phyloP scores from a whole-genome alignment of 305 asterid species.

The Fraxinus xanthoxyloides region DNA sequence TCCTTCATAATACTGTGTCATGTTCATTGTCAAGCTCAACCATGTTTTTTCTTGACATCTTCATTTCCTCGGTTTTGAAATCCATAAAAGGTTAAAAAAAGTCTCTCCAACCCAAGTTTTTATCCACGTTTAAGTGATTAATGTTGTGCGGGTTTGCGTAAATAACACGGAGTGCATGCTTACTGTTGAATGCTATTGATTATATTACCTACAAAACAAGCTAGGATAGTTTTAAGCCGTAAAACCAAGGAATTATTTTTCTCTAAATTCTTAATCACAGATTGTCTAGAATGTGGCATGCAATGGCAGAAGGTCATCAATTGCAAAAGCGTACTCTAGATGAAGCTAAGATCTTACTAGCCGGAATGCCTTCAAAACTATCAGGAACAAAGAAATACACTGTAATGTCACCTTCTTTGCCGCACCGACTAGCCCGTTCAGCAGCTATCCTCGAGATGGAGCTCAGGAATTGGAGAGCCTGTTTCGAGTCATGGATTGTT shows the following conservation, averaged over 20 bases:
- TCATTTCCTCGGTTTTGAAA: neutral
- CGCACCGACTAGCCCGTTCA: slow-evolving; percentile 72
- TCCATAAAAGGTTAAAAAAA: neutral
- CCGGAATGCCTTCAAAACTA: slow-evolving; percentile 66
- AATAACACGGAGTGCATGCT: neutral
- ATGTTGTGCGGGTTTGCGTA: neutral
- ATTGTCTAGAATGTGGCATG: slow-evolving; percentile 88
- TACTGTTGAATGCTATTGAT: neutral
- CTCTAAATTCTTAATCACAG: slow-evolving; percentile 33
- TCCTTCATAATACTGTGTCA: neutral
- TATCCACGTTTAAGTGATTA: neutral
- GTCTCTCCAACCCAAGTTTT: neutral
- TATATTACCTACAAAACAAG: neutral
- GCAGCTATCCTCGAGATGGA: slow-evolving; percentile 83
- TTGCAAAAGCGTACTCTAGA: slow-evolving; percentile 77
- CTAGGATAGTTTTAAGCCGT: neutral
- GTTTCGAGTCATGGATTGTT: slow-evolving; percentile 73
- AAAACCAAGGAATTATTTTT: neutral
- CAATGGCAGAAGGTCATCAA: slow-evolving; percentile 93
- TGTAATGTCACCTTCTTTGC: slow-evolving; percentile 68
- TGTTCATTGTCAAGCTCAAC: neutral
- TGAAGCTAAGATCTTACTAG: slow-evolving; percentile 89
- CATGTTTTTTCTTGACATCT: neutral
- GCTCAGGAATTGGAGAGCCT: slow-evolving; percentile 82
- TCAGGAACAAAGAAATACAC: slow-evolving; percentile 60